Evolutionary conservation across 345 rosid species (phyloP).

Genomic region (Syzygium aqueum): DNA sequence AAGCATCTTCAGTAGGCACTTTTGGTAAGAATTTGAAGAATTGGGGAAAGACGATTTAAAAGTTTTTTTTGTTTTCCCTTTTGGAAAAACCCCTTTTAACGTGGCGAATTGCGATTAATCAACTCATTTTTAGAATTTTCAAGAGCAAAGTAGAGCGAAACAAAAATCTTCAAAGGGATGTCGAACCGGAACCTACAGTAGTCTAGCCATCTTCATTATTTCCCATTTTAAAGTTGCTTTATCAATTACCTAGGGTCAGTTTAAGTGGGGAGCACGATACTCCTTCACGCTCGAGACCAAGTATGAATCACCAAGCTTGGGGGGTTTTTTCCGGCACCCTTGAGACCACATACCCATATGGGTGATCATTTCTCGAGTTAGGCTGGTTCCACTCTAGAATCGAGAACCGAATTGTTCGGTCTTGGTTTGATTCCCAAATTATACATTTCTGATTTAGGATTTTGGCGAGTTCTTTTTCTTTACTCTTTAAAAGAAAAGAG

Average conservation of each 20-base stretch:
- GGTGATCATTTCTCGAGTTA: too few relatives aligned
- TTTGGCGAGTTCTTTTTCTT: too few relatives aligned
- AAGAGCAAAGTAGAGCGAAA: neutral
- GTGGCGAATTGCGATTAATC: neutral
- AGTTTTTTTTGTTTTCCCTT: neutral
- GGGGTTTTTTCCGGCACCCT: too few relatives aligned
- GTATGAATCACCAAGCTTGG: neutral
- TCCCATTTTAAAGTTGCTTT: neutral
- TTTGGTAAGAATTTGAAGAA: neutral
- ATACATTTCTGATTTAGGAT: too few relatives aligned
- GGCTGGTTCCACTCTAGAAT: too few relatives aligned
- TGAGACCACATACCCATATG: too few relatives aligned
- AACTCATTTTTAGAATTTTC: neutral
- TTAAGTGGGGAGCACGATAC: neutral
- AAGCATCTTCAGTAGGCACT: neutral
- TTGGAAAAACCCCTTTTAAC: neutral
- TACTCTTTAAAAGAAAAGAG: too few relatives aligned
- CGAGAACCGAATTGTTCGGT: too few relatives aligned
- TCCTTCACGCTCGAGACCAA: neutral
- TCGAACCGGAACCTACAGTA: neutral
- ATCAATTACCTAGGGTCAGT: rapidly evolving
- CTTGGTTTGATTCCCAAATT: too few relatives aligned
- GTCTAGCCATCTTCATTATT: neutral
- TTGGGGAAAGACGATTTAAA: neutral
- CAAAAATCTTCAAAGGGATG: neutral